phyloP scores from a whole-genome alignment of 768 basidiomycete genomes.

The Fomitopsis serialis region DNA sequence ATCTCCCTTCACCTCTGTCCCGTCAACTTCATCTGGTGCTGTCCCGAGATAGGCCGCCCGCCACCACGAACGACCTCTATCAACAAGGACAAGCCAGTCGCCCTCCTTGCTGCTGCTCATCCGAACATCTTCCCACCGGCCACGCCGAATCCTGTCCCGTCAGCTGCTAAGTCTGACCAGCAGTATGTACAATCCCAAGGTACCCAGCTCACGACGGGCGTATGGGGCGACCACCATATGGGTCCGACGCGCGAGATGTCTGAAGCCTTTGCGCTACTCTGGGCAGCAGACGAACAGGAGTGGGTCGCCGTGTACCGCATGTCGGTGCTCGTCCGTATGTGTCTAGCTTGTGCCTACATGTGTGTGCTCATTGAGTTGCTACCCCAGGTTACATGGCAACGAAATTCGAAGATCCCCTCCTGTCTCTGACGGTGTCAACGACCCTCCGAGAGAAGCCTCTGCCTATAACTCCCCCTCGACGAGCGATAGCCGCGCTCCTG shows the following conservation, averaged over 20 bases:
- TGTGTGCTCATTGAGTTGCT: not conserved
- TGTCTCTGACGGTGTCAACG: slow-evolving; percentile 81
- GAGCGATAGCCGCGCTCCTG: slow-evolving; percentile 28
- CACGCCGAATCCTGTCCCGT: slow-evolving; percentile 83
- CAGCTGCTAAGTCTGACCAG: slow-evolving; percentile 64
- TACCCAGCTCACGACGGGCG: slow-evolving; percentile 58
- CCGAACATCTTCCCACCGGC: slow-evolving; percentile 72
- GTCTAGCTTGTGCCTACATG: not conserved
- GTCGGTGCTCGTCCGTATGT: slow-evolving; percentile 74
- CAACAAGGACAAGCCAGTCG: slow-evolving; percentile 28
- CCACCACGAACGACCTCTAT: slow-evolving; percentile 55
- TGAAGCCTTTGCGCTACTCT: slow-evolving; percentile 63
- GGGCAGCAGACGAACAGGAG: slow-evolving; percentile 49
- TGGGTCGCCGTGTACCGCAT: slow-evolving; percentile 85
- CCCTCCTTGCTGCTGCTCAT: slow-evolving; percentile 28
- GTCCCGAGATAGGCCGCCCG: slow-evolving; percentile 13
- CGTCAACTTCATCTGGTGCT: slow-evolving; percentile 29
- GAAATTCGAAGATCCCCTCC: slow-evolving; percentile 62
- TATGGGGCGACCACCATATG: slow-evolving; percentile 64
- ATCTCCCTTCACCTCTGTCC: slow-evolving; percentile 35
- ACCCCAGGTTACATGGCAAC: slow-evolving; percentile 41
- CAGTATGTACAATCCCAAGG: slow-evolving; percentile 79
- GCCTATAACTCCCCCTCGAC: slow-evolving; percentile 34
- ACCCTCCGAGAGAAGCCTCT: slow-evolving; percentile 81
- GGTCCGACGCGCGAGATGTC: slow-evolving; percentile 12